phyloP scores from a whole-genome alignment of 148 eudicot genomes.

The Chenopodium quinoa region DNA sequence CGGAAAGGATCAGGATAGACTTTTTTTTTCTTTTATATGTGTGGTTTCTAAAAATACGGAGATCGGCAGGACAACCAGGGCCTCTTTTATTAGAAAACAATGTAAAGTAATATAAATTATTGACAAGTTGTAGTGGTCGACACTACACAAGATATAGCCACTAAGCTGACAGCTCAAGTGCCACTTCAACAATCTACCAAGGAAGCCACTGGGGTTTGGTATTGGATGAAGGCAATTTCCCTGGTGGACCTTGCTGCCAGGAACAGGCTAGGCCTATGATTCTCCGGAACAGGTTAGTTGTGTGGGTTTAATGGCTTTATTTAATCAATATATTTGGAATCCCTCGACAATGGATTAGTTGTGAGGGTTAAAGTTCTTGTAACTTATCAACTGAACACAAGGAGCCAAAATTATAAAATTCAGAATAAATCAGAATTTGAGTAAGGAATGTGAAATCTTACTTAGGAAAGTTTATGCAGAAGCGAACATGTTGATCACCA shows the following conservation, averaged over 20 bases:
- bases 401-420: too few species aligned
- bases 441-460: constrained; percentile 35
- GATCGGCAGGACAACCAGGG: not conserved
- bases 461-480: constrained; percentile 72
- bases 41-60: not conserved
- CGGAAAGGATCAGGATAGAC: not conserved
- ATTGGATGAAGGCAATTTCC: not conserved
- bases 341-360: too few species aligned
- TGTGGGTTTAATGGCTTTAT: not conserved
- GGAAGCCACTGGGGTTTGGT: not conserved
- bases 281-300: not conserved
- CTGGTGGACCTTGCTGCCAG: not conserved
- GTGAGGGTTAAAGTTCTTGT: not conserved
- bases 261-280: not conserved
- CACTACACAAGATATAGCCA: not conserved
- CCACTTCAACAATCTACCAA: not conserved
- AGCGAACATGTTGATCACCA: constrained; percentile 84
- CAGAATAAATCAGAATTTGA: too few species aligned
- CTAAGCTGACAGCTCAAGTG: not conserved
- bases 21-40: not conserved
- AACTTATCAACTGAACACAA: not conserved
- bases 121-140: not conserved
- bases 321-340: too few species aligned
- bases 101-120: not conserved
- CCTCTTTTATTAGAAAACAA: not conserved